Evolutionary conservation across 2,329 filamentous ascomycete genomes (phyloP).

Genomic region (Fusarium miscanthi): DNA sequence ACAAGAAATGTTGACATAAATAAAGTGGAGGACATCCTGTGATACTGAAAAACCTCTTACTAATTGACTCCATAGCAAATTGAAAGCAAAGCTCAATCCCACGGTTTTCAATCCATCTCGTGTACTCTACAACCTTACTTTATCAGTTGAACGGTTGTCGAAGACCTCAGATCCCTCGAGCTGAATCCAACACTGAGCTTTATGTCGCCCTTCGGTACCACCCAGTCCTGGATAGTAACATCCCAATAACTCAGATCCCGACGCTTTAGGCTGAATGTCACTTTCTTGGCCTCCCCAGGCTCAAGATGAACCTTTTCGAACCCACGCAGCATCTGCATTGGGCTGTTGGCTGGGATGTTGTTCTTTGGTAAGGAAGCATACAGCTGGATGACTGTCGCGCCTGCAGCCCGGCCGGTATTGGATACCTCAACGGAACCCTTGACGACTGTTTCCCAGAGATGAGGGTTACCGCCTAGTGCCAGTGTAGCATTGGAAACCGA

Average conservation of each 20-base stretch:
- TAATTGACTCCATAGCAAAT: not conserved
- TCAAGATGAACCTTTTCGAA: conserved; percentile 62
- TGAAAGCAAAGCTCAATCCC: not conserved
- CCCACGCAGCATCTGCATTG: conserved; percentile 59
- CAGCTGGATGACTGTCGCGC: conserved; percentile 64
- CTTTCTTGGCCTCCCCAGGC: conserved; percentile 53
- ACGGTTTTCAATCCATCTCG: not conserved
- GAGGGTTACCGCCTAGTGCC: not conserved
- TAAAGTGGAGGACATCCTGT: too few species aligned
- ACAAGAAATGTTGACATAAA: too few species aligned
- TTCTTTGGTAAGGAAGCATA: conserved; percentile 59
- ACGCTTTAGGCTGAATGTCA: conserved; percentile 59
- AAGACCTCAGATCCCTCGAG: conserved; percentile 36
- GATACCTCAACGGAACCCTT: not conserved
- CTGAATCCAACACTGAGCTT: conserved; percentile 43
- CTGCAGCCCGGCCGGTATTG: conserved; percentile 54
- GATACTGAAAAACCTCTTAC: not conserved
- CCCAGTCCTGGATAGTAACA: conserved; percentile 55
- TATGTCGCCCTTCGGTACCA: conserved; percentile 43
- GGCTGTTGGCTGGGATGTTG: conserved; percentile 55
- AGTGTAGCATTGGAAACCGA: not conserved
- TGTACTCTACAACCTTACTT: fast-evolving
- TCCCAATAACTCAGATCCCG: conserved; percentile 64
- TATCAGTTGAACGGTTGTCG: not conserved
- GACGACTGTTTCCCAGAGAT: not conserved